These are phyloP conservation scores for Hibiscus syriacus DNA, from an alignment of 345 rosid species.

Conservation along the genomic window DNA sequence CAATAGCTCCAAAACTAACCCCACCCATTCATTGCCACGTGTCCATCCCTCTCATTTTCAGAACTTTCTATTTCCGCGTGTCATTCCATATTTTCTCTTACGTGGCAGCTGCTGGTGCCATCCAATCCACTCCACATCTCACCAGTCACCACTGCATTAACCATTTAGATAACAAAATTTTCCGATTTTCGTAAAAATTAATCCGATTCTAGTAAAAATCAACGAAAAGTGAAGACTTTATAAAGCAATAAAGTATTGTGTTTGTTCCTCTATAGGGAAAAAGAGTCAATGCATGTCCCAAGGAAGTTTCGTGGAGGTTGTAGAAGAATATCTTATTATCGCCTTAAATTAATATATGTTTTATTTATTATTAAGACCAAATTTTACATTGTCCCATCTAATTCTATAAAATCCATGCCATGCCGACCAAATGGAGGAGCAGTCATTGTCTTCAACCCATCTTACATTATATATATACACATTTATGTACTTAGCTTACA, in stretches of 20 bases:
- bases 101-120: slow-evolving; percentile 18
- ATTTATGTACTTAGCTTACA: background rate
- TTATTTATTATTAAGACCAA: background rate
- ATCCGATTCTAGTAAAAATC: too few species aligned
- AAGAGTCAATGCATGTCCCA: too few species aligned
- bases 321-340: background rate
- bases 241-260: background rate
- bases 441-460: slow-evolving; percentile 1
- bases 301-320: slow-evolving; percentile 23
- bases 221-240: too few species aligned
- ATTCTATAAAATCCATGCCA: slow-evolving; percentile 2
- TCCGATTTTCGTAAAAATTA: too few species aligned
- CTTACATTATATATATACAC: background rate
- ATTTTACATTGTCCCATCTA: slow-evolving; percentile 7
- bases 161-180: too few species aligned
- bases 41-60: background rate
- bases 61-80: slow-evolving; percentile 4
- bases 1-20: background rate
- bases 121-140: too few species aligned
- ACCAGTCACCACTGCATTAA: too few species aligned
- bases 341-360: background rate
- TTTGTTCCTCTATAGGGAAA: background rate
- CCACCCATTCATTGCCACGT: background rate
- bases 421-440: background rate
- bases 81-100: background rate